phyloP scores from a whole-genome alignment of 306 rosid species.

The Astragalus glycyphyllos region DNA sequence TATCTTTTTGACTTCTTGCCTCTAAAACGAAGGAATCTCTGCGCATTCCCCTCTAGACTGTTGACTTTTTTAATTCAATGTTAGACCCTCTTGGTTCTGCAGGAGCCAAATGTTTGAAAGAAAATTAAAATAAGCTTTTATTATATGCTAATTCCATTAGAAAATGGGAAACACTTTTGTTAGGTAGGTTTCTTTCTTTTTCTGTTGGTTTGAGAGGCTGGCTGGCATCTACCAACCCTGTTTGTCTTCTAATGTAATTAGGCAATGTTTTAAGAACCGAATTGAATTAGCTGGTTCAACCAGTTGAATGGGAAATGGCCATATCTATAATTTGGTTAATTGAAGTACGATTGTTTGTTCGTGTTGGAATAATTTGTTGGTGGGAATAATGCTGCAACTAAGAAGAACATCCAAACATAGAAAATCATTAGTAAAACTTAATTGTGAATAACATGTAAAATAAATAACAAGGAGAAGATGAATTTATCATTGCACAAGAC shows the following conservation, averaged over 20 bases:
- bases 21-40: constrained; percentile 23
- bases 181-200: constrained; percentile 9
- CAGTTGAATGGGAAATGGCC: too few relatives aligned
- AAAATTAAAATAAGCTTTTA: constrained; percentile 3
- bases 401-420: too few relatives aligned
- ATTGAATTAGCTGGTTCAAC: too few relatives aligned
- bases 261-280: too few relatives aligned
- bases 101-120: neutral
- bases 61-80: constrained; percentile 38
- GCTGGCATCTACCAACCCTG: constrained; percentile 19
- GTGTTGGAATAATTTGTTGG: too few relatives aligned
- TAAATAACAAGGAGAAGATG: too few relatives aligned
- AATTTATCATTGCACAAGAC: too few relatives aligned
- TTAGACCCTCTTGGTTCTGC: constrained; percentile 9
- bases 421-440: too few relatives aligned
- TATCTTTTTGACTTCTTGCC: constrained; percentile 10
- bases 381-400: too few relatives aligned
- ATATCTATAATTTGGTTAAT: too few relatives aligned
- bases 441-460: too few relatives aligned
- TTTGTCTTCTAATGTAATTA: constrained; percentile 5
- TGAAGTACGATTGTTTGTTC: too few relatives aligned
- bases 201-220: constrained; percentile 10
- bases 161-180: constrained; percentile 32
- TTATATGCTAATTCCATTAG: neutral
- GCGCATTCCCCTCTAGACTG: constrained; percentile 14